Base-by-base conservation (phyloP, 495 filamentous ascomycete species). In the Penicillium daleae region DNA sequence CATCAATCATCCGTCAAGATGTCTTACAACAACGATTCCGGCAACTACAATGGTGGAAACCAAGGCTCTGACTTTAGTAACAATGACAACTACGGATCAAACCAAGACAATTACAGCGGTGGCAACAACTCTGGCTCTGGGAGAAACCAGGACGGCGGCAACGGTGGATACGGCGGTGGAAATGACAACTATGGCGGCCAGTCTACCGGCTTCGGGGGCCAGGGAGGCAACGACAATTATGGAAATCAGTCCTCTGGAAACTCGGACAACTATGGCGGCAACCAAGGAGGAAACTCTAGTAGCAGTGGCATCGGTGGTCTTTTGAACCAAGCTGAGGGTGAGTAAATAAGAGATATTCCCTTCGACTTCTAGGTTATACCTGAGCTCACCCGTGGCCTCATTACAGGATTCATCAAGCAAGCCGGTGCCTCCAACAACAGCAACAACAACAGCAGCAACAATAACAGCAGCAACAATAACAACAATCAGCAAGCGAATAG, bases 21-120 rank as follows among this genome's bases (percentile, higher is more conserved):
- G 46, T 50, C 46, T 29, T 50, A 50, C 46, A 50, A 49, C 46
- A 49, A 50, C 46, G 24, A 50, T 21, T 50, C 46, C 6, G 46
- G 29, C 13, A 50, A 50, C 46, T 50, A 50, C 46, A 50, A 29
- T 27, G 46, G 24, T 27, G 46, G 46, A 50, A 29, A 5, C 46
- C 22, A 12, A 15, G 46, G 46, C 24, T 29, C 46, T 29, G 24
- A 24, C 24, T 50, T 15, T 15, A 24, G 24, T 29, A 24, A 29
- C 46, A 27, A 49, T 24, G 13, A 49, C 4, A 27, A 49, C 46
- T 26, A 49, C 46, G 24, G 24, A 10, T 26, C 22, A 22, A 49
- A 49, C 24, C 10, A 49, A 13, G 19, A 17, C 24, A 12, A 50
- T 15, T 6, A 29, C 24, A 29, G 21, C 46, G 2, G 24, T 29